Base-by-base conservation (phyloP, 225 moss, liverwort and hornwort species). In the Antitrichia curtipendula region DNA sequence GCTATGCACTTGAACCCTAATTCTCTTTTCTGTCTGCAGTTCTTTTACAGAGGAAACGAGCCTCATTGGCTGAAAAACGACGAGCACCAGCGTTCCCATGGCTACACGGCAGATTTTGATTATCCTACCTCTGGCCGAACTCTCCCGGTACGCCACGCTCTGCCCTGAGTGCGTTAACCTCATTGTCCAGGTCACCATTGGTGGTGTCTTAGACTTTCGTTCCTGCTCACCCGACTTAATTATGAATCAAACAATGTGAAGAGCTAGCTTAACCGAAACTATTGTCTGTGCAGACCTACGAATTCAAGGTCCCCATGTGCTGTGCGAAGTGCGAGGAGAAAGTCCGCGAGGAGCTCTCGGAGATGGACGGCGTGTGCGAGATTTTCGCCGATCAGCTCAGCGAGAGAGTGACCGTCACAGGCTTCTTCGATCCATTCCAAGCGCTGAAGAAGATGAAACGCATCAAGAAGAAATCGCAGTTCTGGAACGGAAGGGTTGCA, bases 391-490 rank as follows among this genome's bases (percentile, higher is more conserved):
- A 93, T 59, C 93, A 90, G 86, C 69, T 62, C 43, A 81, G 59
- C 38, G 60, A 89, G 52, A 86, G 88, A 80, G 93, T 89, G 78
- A 68, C 59, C 38, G 93, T 91, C 50, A 82, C 86, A 47, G 92
- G 92, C 53, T 86, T 86, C 52, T 75, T 93, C 54, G 88, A 93
- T 70, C 90, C 93, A 61, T 88, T 88, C 64, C 88, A 89, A 47
- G 92, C 90, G 27, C 85, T 93, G 56, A 91, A 92, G 91, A 93
- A 92, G 78, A 82, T 93, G 93, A 93, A 93, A 87, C 90, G 89
- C 81, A 89, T 93, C 79, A 89, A 92, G 88, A 91, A 92, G 88
- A 93, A 93, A 75, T 91, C 93, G 2, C 79, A 92, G 86, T 92
- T 93, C 62, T 93, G 92, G 92, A 75, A 68, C 29, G 74, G 83